Conservation (phyloP, 306 rosid species). For the Luffa aegyptiaca region DNA sequence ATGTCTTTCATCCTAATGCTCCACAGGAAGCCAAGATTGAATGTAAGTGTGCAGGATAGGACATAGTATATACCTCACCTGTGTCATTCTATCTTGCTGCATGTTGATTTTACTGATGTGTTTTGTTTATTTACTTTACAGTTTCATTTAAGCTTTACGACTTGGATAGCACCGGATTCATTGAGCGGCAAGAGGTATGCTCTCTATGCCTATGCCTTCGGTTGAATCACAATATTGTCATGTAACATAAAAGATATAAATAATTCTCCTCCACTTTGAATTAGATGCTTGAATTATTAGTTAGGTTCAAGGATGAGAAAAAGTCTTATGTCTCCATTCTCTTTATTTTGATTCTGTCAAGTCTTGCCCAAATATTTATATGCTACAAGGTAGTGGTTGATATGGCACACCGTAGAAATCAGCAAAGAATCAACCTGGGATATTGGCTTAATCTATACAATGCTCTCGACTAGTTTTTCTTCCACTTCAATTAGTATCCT, state of each 20-base stretch:
- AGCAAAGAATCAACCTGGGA: not conserved
- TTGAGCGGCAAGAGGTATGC: constrained; percentile 78
- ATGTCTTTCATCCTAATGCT: constrained; percentile 76
- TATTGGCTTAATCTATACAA: not conserved
- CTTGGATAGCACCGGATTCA: constrained; percentile 62
- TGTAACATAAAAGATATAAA: not conserved
- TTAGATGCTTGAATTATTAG: not conserved
- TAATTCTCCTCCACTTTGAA: not conserved
- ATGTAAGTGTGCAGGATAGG: constrained; percentile 28
- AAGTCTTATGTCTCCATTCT: not conserved
- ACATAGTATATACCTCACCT: not conserved
- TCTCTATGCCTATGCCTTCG: not conserved
- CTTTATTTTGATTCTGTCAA: not conserved
- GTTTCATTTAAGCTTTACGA: constrained; percentile 89
- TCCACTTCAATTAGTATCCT: not conserved
- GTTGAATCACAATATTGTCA: not conserved
- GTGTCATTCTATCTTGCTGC: not conserved
- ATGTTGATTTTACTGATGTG: not conserved
- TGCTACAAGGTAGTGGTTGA: not conserved
- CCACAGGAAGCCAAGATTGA: constrained; percentile 65
- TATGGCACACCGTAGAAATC: not conserved
- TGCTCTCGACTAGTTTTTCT: not conserved
- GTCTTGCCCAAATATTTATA: not conserved
- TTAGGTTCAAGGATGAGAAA: not conserved
- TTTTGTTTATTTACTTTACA: constrained; percentile 16